Evolutionary conservation across 2,329 filamentous ascomycete genomes (phyloP), one percentile per base, ranked within the genome.

Genomic region (Trichophaea hybrida): DNA sequence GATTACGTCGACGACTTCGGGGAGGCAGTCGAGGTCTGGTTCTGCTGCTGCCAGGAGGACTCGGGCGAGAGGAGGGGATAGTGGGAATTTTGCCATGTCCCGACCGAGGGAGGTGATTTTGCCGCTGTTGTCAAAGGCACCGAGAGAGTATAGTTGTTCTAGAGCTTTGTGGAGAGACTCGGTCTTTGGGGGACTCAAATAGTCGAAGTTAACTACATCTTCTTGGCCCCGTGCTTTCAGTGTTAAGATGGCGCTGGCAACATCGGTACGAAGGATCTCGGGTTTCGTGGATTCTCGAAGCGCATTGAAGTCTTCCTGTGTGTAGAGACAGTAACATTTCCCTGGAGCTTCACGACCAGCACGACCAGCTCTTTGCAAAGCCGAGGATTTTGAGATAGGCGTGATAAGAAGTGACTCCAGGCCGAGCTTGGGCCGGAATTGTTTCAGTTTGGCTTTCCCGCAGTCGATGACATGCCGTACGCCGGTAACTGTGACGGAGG

Each of bases 221-320:
- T 96, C 90, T 66, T 97, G 94, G 0, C 93, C 93, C 1, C 98
- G 77, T 1, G 93, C 91, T 73, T 97, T 95, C 43, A 98, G 81
- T 69, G 97, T 91, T 48, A 98, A 77, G 43, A 97, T 80, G 1
- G 89, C 83, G 0, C 89, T 87, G 0, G 91, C 89, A 24, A 98
- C 78, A 69, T 97, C 94, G 1, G 87, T 90, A 54, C 93, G 81
- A 69, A 96, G 90, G 35, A 97, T 89, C 71, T 98, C 93, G 0
- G 93, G 93, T 1, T 88, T 76, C 7, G 87, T 94, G 33, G 82
- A 78, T 61, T 86, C 83, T 0, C 82, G 77, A 4, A 98, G 75
- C 13, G 49, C 61, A 2, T 79, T 74, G 69, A 83, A 94, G 1
- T 79, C 77, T 17, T 81, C 74, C 73, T 96, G 87, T 0, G 89